Evolutionary conservation across 2,329 filamentous ascomycete species (phyloP).

Genomic region (Clonostachys byssicola): DNA sequence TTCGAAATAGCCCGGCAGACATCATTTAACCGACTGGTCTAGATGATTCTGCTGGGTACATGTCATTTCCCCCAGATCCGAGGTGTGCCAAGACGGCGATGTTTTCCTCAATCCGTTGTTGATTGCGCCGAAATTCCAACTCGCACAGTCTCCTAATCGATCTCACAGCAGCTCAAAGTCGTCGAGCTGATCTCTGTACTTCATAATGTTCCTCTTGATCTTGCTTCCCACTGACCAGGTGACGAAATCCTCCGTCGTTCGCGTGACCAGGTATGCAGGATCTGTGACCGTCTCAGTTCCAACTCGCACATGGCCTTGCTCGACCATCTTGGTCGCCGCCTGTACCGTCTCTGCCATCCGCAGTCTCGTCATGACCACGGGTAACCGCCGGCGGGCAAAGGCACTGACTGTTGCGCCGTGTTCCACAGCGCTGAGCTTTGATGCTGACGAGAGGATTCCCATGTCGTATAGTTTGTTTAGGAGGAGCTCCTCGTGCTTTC

Average conservation of each 20-base stretch:
- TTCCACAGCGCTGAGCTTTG: constrained; percentile 82
- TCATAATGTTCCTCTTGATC: constrained; percentile 94
- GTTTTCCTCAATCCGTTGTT: too few relatives aligned
- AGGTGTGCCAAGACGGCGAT: not conserved
- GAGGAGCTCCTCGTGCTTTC: constrained; percentile 81
- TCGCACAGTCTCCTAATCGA: not conserved
- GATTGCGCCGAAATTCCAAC: too few relatives aligned
- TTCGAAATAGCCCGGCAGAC: too few relatives aligned
- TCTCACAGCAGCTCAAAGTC: constrained; percentile 84
- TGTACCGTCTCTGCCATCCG: constrained; percentile 90
- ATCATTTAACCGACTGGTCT: too few relatives aligned
- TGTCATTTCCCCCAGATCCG: not conserved
- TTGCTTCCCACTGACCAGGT: constrained; percentile 96
- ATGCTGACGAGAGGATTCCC: constrained; percentile 73
- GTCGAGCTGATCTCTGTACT: constrained; percentile 90
- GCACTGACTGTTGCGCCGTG: constrained; percentile 84
- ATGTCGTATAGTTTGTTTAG: constrained; percentile 92
- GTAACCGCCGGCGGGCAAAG: constrained; percentile 78
- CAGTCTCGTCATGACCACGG: constrained; percentile 85
- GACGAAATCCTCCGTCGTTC: constrained; percentile 91
- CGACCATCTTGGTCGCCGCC: constrained; percentile 80
- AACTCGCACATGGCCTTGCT: constrained; percentile 90
- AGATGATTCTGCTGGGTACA: too few relatives aligned
- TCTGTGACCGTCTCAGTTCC: constrained; percentile 89
- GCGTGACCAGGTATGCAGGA: constrained; percentile 81